Conservation (phyloP, 2,329 filamentous ascomycete genomes). For the Nannizzia gypsea region DNA sequence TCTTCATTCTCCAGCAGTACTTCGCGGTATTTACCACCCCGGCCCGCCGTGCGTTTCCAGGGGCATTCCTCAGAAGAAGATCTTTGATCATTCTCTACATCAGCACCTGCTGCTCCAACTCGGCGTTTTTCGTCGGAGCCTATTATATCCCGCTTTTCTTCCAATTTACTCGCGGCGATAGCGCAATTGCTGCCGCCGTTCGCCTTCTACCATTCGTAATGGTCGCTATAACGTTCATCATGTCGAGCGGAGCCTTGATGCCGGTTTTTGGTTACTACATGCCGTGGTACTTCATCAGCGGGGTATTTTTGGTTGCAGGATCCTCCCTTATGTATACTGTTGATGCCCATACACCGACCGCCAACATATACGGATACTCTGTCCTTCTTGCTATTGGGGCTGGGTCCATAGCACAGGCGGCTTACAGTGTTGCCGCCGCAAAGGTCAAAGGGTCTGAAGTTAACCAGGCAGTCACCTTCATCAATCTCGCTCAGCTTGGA, state of each 20-base stretch:
- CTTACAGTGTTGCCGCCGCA: constrained; percentile 30
- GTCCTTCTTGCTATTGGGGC: constrained; percentile 33
- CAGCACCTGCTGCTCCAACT: constrained; percentile 27
- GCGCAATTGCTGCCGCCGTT: constrained; percentile 20
- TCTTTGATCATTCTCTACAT: constrained; percentile 36
- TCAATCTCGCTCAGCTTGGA: constrained; percentile 25
- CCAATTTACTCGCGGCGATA: constrained; percentile 39
- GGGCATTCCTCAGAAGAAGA: constrained; percentile 33
- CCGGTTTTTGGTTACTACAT: constrained; percentile 18
- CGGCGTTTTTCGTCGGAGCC: constrained; percentile 29
- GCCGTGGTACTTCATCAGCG: constrained; percentile 21
- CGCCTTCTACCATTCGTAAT: constrained; percentile 24
- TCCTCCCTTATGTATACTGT: constrained; percentile 16
- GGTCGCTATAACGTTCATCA: constrained; percentile 17
- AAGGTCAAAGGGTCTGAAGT: constrained; percentile 24
- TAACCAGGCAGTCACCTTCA: constrained; percentile 28
- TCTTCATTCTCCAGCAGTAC: constrained; percentile 38
- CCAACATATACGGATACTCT: constrained; percentile 21
- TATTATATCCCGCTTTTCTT: constrained; percentile 48
- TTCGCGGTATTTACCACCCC: constrained; percentile 32
- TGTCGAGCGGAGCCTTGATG: constrained; percentile 17
- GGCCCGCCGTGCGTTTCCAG: constrained; percentile 38
- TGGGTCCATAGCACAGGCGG: constrained; percentile 24
- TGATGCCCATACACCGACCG: constrained; percentile 9
- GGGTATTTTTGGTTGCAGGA: constrained; percentile 19